Evolutionary conservation across 2,329 filamentous ascomycete species (phyloP).

Genomic region (Xylariomycetidae sp.): DNA sequence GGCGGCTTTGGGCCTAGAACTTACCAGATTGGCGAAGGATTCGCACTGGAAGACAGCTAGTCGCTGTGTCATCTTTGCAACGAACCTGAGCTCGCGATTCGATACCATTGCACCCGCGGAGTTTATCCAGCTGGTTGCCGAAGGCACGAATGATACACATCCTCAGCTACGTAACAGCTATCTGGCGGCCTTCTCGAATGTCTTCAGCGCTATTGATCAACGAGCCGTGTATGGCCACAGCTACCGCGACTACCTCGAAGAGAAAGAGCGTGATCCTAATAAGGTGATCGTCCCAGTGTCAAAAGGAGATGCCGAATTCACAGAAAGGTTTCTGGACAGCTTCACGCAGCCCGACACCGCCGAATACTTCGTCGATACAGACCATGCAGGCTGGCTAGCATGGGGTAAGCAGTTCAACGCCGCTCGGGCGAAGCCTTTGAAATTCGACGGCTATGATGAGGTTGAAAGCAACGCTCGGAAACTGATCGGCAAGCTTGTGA

Average conservation of each 20-base stretch:
- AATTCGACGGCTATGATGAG: slow-evolving; percentile 71
- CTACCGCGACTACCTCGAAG: slow-evolving; percentile 80
- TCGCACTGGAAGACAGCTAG: slow-evolving; percentile 97
- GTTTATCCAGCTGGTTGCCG: slow-evolving; percentile 77
- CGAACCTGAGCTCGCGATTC: slow-evolving; percentile 88
- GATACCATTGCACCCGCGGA: slow-evolving; percentile 76
- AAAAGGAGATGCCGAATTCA: slow-evolving; percentile 73
- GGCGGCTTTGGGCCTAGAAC: slow-evolving; percentile 70
- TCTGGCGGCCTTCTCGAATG: slow-evolving; percentile 66
- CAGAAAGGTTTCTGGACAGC: slow-evolving; percentile 67
- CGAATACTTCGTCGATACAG: slow-evolving; percentile 85
- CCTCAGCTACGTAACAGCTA: slow-evolving; percentile 80
- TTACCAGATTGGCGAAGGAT: slow-evolving; percentile 69
- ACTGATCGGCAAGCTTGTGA: slow-evolving; percentile 76
- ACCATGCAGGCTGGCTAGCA: slow-evolving; percentile 93
- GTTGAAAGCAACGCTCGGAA: slow-evolving; percentile 68
- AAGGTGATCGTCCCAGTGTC: slow-evolving; percentile 70
- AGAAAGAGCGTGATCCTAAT: slow-evolving; percentile 73
- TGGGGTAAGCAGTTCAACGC: slow-evolving; percentile 88
- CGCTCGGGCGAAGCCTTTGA: slow-evolving; percentile 65
- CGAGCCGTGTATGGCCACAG: slow-evolving; percentile 81
- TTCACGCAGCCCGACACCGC: slow-evolving; percentile 71
- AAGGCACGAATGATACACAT: slow-evolving; percentile 84
- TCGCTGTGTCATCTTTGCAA: slow-evolving; percentile 82
- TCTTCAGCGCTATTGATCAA: slow-evolving; percentile 84